phyloP scores from a whole-genome alignment of 1,284 basidiomycete species.

The Peniophora sp. region DNA sequence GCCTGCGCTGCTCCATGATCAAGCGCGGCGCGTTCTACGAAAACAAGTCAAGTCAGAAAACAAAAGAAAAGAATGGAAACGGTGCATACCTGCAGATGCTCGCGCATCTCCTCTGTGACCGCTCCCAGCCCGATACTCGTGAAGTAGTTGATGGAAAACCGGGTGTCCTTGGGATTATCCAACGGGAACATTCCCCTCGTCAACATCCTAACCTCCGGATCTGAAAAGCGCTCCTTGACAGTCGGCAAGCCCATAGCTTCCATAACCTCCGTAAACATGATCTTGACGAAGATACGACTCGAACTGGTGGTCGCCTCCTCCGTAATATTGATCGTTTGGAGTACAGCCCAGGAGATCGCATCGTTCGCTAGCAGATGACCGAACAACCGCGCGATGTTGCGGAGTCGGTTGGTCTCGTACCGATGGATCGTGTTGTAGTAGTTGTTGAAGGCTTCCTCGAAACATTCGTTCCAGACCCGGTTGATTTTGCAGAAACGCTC shows the following conservation, averaged over 20 bases:
- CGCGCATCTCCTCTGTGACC: conserved; percentile 94
- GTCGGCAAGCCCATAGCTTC: conserved; percentile 87
- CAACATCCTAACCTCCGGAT: conserved; percentile 70
- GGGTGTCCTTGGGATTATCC: conserved; percentile 93
- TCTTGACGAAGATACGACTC: conserved; percentile 96
- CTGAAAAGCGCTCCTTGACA: conserved; percentile 81
- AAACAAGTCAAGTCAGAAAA: neutral
- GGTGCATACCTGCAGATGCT: conserved; percentile 76
- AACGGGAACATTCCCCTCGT: conserved; percentile 89
- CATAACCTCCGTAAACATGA: conserved; percentile 90
- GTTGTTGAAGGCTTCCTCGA: conserved; percentile 81
- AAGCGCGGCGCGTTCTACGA: conserved; percentile 82
- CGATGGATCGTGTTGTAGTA: conserved; percentile 98
- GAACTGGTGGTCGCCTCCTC: conserved; percentile 97
- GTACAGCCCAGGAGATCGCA: conserved; percentile 82
- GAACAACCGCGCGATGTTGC: conserved; percentile 96
- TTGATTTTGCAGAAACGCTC: conserved; percentile 97
- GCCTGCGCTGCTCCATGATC: conserved; percentile 89
- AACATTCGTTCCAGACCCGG: conserved; percentile 86
- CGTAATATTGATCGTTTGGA: conserved; percentile 87
- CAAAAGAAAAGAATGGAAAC: conserved; percentile 5
- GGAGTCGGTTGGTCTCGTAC: conserved; percentile 96
- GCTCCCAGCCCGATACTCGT: conserved; percentile 90
- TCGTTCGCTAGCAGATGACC: conserved; percentile 86
- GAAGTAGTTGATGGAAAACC: conserved; percentile 98